Evolutionary conservation across 1,284 basidiomycete genomes (phyloP).

Genomic region (Cryptococcus sp.): DNA sequence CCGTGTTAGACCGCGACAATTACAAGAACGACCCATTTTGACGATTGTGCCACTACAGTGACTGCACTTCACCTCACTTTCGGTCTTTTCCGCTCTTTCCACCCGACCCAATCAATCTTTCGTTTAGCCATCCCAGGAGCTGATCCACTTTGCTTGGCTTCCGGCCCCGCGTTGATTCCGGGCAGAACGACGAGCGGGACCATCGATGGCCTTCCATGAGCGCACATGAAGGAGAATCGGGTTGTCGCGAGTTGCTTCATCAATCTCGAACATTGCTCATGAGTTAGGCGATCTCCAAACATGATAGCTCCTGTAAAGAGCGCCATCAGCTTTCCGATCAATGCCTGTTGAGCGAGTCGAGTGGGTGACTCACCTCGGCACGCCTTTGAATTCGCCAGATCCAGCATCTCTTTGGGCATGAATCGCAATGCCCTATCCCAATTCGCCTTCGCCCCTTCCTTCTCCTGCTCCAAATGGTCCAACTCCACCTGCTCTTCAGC

Average conservation of each 20-base stretch:
- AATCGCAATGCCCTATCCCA: conserved; percentile 74
- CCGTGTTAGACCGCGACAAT: no score
- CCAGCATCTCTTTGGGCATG: conserved; percentile 75
- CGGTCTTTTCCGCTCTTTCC: conserved; percentile 9
- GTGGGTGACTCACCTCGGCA: conserved; percentile 68
- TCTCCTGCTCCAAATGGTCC: background rate
- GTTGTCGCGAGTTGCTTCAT: conserved; percentile 68
- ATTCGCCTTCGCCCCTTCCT: conserved; percentile 50
- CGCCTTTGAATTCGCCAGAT: conserved; percentile 86
- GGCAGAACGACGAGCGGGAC: conserved; percentile 47
- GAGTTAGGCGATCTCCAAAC: conserved; percentile 82
- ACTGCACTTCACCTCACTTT: no score
- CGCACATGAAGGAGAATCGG: conserved; percentile 86
- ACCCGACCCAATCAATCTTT: conserved; percentile 28
- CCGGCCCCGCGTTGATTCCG: background rate
- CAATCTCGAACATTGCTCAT: conserved; percentile 69
- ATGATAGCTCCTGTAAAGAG: conserved; percentile 76
- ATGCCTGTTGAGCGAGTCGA: background rate
- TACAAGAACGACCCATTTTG: no score
- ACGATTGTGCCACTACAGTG: no score
- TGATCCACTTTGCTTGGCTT: background rate
- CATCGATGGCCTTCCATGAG: conserved; percentile 68
- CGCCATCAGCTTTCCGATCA: background rate
- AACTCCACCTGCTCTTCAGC: background rate
- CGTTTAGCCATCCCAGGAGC: background rate